A percentile compares a stretch with the other conserved stretches of the same genome.
Evolutionary conservation across 2,329 filamentous ascomycete species (phyloP).

Genomic region (Albifimbria verrucaria): DNA sequence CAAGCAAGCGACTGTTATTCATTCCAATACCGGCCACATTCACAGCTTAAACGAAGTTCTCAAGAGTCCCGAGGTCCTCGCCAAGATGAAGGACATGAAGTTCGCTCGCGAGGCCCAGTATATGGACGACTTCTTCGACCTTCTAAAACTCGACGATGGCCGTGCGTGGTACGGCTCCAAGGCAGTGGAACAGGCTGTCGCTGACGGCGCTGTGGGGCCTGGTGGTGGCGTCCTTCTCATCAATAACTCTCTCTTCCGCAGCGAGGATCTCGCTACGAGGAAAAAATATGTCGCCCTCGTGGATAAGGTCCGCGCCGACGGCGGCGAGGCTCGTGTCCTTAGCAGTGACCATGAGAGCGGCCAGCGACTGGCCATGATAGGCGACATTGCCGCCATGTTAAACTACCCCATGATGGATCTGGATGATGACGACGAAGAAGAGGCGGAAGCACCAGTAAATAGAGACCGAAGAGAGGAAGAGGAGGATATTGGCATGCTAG

Average conservation of each 20-base stretch:
- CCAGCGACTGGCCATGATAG: conserved; percentile 75
- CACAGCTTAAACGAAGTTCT: conserved; percentile 87
- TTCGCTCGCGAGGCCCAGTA: conserved; percentile 79
- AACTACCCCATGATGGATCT: conserved; percentile 85
- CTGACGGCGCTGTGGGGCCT: conserved; percentile 81
- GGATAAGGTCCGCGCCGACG: conserved; percentile 81
- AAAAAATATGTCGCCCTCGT: conserved; percentile 82
- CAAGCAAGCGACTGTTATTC: conserved; percentile 68
- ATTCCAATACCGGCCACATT: conserved; percentile 80
- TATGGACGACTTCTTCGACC: conserved; percentile 79
- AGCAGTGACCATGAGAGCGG: conserved; percentile 96
- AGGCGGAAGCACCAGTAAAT: conserved; percentile 20
- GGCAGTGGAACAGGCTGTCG: conserved; percentile 79
- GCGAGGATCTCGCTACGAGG: conserved; percentile 71
- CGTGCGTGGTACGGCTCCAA: conserved; percentile 85
- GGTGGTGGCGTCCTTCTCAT: conserved; percentile 84
- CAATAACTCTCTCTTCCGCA: conserved; percentile 83
- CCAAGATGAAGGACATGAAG: conserved; percentile 79
- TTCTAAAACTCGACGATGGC: conserved; percentile 79
- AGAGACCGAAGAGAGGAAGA: conserved; percentile 20
- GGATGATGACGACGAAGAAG: conserved; percentile 63
- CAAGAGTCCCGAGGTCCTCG: conserved; percentile 72
- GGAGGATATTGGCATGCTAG: conserved; percentile 23
- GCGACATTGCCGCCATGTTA: conserved; percentile 83
- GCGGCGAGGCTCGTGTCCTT: conserved; percentile 83